phyloP scores from a whole-genome alignment of 2,329 filamentous ascomycete species.

The Claviceps quebecensis region DNA sequence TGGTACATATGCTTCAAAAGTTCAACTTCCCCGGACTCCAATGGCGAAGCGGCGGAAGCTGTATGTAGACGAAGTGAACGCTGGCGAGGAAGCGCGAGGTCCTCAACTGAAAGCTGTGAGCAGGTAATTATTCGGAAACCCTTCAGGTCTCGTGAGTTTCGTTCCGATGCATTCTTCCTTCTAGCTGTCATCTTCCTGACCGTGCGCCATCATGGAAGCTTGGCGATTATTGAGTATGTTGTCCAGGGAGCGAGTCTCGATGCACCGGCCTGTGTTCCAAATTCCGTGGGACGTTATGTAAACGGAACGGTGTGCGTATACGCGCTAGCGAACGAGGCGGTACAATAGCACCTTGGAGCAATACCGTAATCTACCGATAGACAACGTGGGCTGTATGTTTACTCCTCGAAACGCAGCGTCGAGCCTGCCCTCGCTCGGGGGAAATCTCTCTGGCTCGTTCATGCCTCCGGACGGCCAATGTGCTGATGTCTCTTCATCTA shows the following conservation, averaged over 20 bases:
- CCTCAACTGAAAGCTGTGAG: too few species aligned
- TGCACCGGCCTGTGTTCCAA: background rate
- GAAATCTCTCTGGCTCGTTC: too few species aligned
- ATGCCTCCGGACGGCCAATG: too few species aligned
- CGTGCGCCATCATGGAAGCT: background rate
- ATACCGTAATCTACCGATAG: too few species aligned
- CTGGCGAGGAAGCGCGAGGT: background rate
- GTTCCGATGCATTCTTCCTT: too few species aligned
- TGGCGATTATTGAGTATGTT: background rate
- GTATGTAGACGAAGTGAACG: background rate
- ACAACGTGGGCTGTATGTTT: too few species aligned
- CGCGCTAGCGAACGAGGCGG: too few species aligned
- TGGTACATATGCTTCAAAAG: background rate
- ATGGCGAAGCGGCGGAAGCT: background rate
- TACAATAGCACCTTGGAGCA: too few species aligned
- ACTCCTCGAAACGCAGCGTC: too few species aligned
- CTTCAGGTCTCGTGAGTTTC: background rate
- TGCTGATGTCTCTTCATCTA: too few species aligned
- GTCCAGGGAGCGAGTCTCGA: background rate
- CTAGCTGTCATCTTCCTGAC: background rate
- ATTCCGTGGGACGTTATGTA: background rate
- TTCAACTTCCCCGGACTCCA: background rate
- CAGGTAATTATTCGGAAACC: background rate
- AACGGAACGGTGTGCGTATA: background rate
- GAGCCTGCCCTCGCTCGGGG: too few species aligned